Conservation (phyloP, 228 moss, liverwort and hornwort species). For the Sphagnum fallax region DNA sequence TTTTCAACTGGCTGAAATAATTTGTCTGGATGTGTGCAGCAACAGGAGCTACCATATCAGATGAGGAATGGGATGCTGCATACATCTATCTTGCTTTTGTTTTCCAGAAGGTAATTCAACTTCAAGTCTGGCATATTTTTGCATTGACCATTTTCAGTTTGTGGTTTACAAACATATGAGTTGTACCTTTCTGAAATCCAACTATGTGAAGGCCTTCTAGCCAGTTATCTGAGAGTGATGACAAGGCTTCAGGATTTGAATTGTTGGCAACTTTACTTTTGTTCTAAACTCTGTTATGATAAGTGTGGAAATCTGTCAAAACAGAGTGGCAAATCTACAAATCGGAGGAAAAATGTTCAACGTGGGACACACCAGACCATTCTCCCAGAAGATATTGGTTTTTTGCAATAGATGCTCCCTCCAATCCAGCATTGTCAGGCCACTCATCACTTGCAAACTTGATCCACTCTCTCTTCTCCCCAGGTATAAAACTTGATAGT, state of each 20-base stretch:
- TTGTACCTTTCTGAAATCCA: too few species aligned
- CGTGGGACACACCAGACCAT: slow-evolving; percentile 26
- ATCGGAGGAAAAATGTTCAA: slow-evolving; percentile 7
- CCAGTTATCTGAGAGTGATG: too few species aligned
- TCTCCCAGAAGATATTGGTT: slow-evolving; percentile 34
- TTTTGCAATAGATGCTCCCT: slow-evolving; percentile 11
- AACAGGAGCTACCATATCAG: slow-evolving; percentile 51
- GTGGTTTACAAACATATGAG: not conserved
- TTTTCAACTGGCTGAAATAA: slow-evolving; percentile 1
- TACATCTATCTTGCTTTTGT: slow-evolving; percentile 89
- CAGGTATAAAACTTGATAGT: too few species aligned
- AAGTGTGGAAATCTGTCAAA: not conserved
- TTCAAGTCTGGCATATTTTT: not conserved
- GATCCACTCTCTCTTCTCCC: too few species aligned
- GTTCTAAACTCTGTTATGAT: not conserved
- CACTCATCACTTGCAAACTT: too few species aligned
- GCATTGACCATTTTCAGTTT: not conserved
- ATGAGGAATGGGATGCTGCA: slow-evolving; percentile 97
- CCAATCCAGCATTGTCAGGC: too few species aligned
- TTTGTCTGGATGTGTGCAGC: slow-evolving; percentile 20
- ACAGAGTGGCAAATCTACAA: slow-evolving; percentile 25
- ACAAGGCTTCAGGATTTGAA: too few species aligned
- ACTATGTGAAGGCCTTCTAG: too few species aligned
- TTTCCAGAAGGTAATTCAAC: slow-evolving; percentile 58
- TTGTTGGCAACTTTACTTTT: too few species aligned